Base-by-base conservation (phyloP, 2,329 filamentous ascomycete species). In the Hymenoscyphus salicellus region DNA sequence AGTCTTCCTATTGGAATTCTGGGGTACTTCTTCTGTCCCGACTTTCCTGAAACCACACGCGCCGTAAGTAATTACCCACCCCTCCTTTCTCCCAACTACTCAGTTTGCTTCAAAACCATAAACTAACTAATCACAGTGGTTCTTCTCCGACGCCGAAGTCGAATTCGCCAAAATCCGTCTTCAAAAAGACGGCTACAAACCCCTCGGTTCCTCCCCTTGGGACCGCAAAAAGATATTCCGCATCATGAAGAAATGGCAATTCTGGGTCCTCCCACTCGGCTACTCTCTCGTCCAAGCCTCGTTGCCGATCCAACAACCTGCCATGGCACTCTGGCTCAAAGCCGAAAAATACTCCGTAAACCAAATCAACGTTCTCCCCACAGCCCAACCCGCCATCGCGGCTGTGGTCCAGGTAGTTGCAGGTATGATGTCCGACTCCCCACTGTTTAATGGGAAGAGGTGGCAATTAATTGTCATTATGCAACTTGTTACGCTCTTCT, bases 1-100 rank as follows among this genome's bases (percentile, higher is more conserved):
- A 84, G 82, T 6, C 62, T 86, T 1, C 83, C 84, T 0, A 76
- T 86, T 1, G 83, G 83, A 1, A 46, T 84, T 1, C 83, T 83
- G 64, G 83, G 83, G 28, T 81, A 82, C 68, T 62, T 82, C 11
- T 75, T 79, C 63, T 78, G 78, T 63, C 78, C 78, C 1, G 76
- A 81, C 61, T 79, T 78, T 0, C 79, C 79, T 5, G 72, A 74
- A 49, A 80, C 75, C 10, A 79, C 76, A 1, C 73, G 67, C 36
- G 78, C 78, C 0, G 28, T 30, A 30, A 30, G 28, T 6, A 30
- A n/a, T n/a, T n/a, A n/a, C n/a, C n/a, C n/a, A n/a, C n/a, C n/a
- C n/a, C n/a, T n/a, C n/a, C n/a, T n/a, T n/a, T n/a, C n/a, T n/a
- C n/a, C n/a, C n/a, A n/a, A n/a, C n/a, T n/a, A n/a, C n/a, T n/a